A percentile compares a stretch with the other conserved stretches of the same genome.
phyloP scores from a whole-genome alignment of 306 rosid species.

The Vicia sativa region DNA sequence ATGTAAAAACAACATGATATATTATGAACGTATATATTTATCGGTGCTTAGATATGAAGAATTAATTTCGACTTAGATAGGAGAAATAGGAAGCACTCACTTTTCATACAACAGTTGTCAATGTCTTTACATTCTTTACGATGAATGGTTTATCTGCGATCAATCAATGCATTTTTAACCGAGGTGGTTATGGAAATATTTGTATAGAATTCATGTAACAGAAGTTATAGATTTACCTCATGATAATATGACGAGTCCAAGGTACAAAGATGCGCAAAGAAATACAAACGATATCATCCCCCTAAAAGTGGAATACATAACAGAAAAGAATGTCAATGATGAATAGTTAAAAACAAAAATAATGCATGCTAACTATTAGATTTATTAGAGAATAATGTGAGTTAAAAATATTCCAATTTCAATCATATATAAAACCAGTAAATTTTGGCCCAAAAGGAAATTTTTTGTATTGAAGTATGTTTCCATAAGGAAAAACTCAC shows the following conservation, averaged over 20 bases:
- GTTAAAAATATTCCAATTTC: background rate
- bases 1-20: conserved; percentile 12
- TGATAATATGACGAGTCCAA: conserved; percentile 61
- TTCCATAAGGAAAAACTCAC: conserved; percentile 49
- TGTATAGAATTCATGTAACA: background rate
- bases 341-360: background rate
- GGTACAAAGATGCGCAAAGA: conserved; percentile 54
- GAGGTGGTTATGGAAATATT: background rate
- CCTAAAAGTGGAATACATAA: conserved; percentile 44
- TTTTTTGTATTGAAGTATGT: conserved; percentile 21
- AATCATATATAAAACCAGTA: conserved; percentile 20
- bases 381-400: background rate
- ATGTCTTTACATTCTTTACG: conserved; percentile 2
- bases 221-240: conserved; percentile 45
- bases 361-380: conserved; percentile 9
- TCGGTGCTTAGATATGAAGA: background rate
- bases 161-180: background rate
- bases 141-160: background rate
- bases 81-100: conserved; percentile 27
- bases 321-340: conserved; percentile 22
- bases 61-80: no score
- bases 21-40: background rate
- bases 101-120: background rate
- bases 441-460: background rate
- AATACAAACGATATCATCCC: conserved; percentile 55